These are phyloP conservation scores for Rhizomucor miehei DNA, from an alignment of 371 early-diverging fungal genomes.

Conservation along the genomic window DNA sequence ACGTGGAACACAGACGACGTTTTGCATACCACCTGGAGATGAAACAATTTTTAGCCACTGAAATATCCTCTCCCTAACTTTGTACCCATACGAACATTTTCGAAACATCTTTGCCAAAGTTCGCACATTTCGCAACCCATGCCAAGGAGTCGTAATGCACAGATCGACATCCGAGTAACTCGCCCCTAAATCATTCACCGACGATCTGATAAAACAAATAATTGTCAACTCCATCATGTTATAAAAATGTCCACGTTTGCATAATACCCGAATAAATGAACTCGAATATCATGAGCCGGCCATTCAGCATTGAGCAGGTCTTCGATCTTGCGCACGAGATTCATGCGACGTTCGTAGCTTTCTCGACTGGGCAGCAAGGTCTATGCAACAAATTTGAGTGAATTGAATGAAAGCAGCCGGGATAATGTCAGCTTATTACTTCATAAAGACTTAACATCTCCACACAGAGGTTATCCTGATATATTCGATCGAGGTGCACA, in stretches of 20 bases:
- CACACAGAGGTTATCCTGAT: constrained; percentile 16
- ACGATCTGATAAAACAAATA: constrained; percentile 38
- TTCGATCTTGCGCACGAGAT: constrained; percentile 56
- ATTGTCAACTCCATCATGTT: not conserved
- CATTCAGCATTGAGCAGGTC: constrained; percentile 55
- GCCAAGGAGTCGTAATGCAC: constrained; percentile 56
- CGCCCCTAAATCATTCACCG: constrained; percentile 54
- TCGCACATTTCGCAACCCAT: constrained; percentile 44
- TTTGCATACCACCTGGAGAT: constrained; percentile 51
- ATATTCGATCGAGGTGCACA: constrained; percentile 6
- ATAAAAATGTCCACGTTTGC: not conserved
- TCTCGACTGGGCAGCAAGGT: constrained; percentile 55
- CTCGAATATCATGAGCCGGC: constrained; percentile 54
- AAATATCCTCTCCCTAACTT: constrained; percentile 1
- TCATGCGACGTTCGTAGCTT: constrained; percentile 49
- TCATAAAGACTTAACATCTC: constrained; percentile 26
- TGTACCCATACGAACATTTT: constrained; percentile 23
- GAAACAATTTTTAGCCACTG: not conserved
- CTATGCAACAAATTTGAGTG: constrained; percentile 11
- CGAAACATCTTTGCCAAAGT: constrained; percentile 37
- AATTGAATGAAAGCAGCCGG: not conserved
- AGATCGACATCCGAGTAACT: constrained; percentile 61
- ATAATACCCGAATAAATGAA: constrained; percentile 62
- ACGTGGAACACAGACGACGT: constrained; percentile 49
- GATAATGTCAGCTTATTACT: constrained; percentile 12